Evolutionary conservation across 164 flowering plant genomes (phyloP).

Genomic region (Annona squamosa): DNA sequence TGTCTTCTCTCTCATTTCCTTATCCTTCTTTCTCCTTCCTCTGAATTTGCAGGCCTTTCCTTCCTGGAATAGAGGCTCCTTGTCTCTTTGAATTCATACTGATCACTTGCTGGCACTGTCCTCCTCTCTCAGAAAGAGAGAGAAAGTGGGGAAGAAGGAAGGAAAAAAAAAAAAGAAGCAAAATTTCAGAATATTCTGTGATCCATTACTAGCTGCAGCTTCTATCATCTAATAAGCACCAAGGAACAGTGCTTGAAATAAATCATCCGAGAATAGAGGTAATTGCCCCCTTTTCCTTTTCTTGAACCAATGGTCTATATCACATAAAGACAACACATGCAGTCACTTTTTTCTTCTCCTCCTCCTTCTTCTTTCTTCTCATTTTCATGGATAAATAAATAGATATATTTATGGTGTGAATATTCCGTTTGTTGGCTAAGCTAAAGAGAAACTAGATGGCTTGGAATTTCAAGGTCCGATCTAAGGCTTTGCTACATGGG

Average conservation of each 20-base stretch:
- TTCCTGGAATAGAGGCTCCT: conserved; percentile 35
- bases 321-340: conserved; percentile 32
- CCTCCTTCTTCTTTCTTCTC: not conserved
- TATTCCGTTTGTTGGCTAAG: conserved; percentile 7
- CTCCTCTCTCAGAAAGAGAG: not conserved
- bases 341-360: conserved; percentile 6
- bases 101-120: conserved; percentile 2
- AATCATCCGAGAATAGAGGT: conserved; percentile 23
- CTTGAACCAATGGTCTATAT: conserved; percentile 29
- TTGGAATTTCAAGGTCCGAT: conserved; percentile 12
- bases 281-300: conserved; percentile 15
- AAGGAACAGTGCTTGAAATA: conserved; percentile 22
- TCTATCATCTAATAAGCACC: conserved; percentile 15
- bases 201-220: conserved; percentile 15
- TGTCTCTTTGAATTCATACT: conserved; percentile 13
- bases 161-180: not conserved
- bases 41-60: conserved; percentile 23
- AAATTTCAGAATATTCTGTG: conserved; percentile 1
- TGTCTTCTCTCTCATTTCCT: conserved; percentile 28
- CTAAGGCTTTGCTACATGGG: conserved; percentile 9
- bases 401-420: not conserved
- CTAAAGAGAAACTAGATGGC: conserved; percentile 16
- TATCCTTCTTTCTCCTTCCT: conserved; percentile 16
- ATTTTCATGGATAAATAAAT: not conserved
- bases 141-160: too few species aligned